Conservation (phyloP, 345 rosid genomes). For the Gossypium arboreum region DNA sequence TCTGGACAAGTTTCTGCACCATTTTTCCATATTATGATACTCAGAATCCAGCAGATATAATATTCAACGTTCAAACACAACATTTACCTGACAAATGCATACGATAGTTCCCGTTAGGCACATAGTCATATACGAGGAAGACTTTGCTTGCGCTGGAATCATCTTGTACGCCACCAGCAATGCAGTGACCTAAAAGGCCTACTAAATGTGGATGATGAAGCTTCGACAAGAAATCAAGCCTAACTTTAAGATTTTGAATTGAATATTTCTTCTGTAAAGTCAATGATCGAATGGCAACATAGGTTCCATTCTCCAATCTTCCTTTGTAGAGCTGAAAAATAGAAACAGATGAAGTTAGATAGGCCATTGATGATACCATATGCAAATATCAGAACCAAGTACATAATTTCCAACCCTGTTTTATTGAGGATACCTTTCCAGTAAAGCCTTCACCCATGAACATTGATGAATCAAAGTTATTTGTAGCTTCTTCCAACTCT, state of each 20-base stretch:
- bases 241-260: slow-evolving; percentile 61
- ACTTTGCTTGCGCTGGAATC: slow-evolving; percentile 45
- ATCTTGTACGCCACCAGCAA: slow-evolving; percentile 41
- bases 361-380: slow-evolving; percentile 6
- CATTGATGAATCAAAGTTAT: slow-evolving; percentile 55
- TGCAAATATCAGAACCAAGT: background rate
- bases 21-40: background rate
- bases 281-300: slow-evolving; percentile 60
- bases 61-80: slow-evolving; percentile 5
- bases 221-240: slow-evolving; percentile 73
- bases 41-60: background rate
- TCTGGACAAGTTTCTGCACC: slow-evolving; percentile 62
- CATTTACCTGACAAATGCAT: slow-evolving; percentile 71
- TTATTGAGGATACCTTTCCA: slow-evolving; percentile 62
- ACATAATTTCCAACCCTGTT: background rate
- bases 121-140: slow-evolving; percentile 76
- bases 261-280: slow-evolving; percentile 59
- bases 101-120: slow-evolving; percentile 63
- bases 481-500: slow-evolving; percentile 85
- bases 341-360: slow-evolving; percentile 15
- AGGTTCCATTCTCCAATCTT: slow-evolving; percentile 70
- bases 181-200: slow-evolving; percentile 78
- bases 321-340: slow-evolving; percentile 77
- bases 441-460: slow-evolving; percentile 70
- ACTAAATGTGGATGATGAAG: slow-evolving; percentile 94